Evolutionary conservation across 2,329 filamentous ascomycete genomes (phyloP).

Genomic region (Stagonosporopsis chrysanthemi): DNA sequence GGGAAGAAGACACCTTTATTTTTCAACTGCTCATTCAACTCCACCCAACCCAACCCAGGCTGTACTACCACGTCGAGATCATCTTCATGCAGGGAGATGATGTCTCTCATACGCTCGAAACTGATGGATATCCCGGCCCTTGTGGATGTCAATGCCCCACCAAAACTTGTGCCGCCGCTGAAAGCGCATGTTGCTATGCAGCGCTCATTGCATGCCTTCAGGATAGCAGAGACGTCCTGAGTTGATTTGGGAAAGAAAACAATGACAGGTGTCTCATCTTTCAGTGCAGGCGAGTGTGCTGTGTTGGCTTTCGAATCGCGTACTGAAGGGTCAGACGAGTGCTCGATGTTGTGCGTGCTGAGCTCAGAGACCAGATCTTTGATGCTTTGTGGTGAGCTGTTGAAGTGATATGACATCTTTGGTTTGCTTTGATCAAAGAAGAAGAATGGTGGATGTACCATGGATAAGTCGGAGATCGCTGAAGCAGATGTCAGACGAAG

Average conservation of each 20-base stretch:
- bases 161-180: constrained; percentile 81
- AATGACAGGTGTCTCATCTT: constrained; percentile 54
- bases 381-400: constrained; percentile 2
- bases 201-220: constrained; percentile 81
- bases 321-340: constrained; percentile 18
- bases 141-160: constrained; percentile 84
- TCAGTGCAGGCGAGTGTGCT: constrained; percentile 29
- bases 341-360: constrained; percentile 1
- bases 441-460: not conserved
- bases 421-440: not conserved
- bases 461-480: not conserved
- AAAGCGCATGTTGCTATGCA: constrained; percentile 82
- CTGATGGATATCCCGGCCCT: constrained; percentile 83
- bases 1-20: constrained; percentile 82
- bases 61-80: constrained; percentile 64
- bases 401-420: constrained; percentile 6
- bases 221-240: constrained; percentile 78
- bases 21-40: constrained; percentile 74
- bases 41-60: constrained; percentile 80
- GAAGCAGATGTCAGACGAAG: constrained; percentile 1
- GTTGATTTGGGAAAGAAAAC: constrained; percentile 78
- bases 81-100: constrained; percentile 81
- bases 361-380: not conserved
- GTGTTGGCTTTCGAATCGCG: constrained; percentile 33
- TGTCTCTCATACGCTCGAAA: constrained; percentile 80